Evolutionary conservation across 2,329 filamentous ascomycete species (phyloP).

Genomic region (Coniochaeta ligniaria): DNA sequence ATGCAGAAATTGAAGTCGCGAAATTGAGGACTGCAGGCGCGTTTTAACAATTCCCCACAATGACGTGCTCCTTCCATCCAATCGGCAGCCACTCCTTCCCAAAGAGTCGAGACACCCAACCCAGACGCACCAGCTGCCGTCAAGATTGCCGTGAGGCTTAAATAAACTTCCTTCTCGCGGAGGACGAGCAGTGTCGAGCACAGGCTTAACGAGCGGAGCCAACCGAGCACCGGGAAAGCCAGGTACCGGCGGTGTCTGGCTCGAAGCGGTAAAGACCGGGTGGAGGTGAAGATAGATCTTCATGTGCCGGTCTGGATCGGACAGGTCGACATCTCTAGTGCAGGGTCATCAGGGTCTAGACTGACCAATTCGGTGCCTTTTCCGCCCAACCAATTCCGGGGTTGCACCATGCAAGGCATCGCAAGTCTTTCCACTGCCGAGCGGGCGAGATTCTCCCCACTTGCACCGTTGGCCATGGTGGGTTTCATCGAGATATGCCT

Average conservation of each 20-base stretch:
- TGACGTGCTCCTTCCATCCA: background rate
- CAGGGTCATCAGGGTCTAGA: background rate
- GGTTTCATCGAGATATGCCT: conserved; percentile 1
- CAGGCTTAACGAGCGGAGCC: background rate
- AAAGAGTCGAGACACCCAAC: background rate
- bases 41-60: background rate
- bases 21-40: background rate
- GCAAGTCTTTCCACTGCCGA: background rate
- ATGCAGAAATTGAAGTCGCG: background rate
- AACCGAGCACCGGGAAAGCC: background rate
- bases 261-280: background rate
- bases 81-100: background rate
- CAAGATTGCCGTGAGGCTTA: background rate
- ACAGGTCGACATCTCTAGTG: background rate
- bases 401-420: background rate
- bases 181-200: background rate
- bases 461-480: background rate
- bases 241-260: background rate
- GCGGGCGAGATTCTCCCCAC: background rate
- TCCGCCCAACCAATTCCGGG: background rate
- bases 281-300: background rate
- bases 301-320: background rate
- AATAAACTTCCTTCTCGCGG: background rate
- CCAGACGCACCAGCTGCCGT: background rate
- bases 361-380: background rate